Evolutionary conservation across 2,329 filamentous ascomycete genomes (phyloP).

Genomic region (Fusarium sp.): DNA sequence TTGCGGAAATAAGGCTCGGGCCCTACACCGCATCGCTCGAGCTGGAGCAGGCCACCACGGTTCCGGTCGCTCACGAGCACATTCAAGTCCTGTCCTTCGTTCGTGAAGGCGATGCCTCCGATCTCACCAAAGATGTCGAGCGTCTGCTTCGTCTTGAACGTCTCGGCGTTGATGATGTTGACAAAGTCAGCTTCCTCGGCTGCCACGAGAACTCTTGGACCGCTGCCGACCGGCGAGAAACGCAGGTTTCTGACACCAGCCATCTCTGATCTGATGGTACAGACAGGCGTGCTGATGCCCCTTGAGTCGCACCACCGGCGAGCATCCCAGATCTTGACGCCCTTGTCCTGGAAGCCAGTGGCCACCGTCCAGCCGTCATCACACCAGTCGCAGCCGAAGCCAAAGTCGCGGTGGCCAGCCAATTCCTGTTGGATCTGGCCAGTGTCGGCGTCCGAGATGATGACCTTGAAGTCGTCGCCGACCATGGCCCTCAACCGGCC

Average conservation of each 20-base stretch:
- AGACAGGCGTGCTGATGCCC: conserved; percentile 57
- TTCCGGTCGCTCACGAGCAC: conserved; percentile 70
- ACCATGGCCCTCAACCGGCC: conserved; percentile 75
- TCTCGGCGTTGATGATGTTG: conserved; percentile 72
- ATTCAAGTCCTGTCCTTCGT: conserved; percentile 72
- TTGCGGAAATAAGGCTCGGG: conserved; percentile 41
- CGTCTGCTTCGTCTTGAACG: conserved; percentile 70
- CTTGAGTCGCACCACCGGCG: conserved; percentile 68
- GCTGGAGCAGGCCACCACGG: conserved; percentile 71
- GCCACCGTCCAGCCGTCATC: conserved; percentile 78
- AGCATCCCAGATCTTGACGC: conserved; percentile 78
- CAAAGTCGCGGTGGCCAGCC: conserved; percentile 71
- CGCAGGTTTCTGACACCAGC: conserved; percentile 72
- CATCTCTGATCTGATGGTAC: conserved; percentile 69
- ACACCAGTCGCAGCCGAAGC: conserved; percentile 81
- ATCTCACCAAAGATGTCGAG: conserved; percentile 79
- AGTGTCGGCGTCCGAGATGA: conserved; percentile 74
- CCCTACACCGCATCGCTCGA: conserved; percentile 57
- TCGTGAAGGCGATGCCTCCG: conserved; percentile 71
- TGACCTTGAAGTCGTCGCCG: conserved; percentile 70
- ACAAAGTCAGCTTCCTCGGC: conserved; percentile 79
- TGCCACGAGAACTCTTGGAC: conserved; percentile 70
- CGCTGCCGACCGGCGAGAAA: conserved; percentile 75
- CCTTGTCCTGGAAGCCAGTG: conserved; percentile 78
- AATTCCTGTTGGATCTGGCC: conserved; percentile 66